These are phyloP conservation scores for Fusarium fracticaudum DNA, from an alignment of 2,329 filamentous ascomycete species.

Conservation along the genomic window DNA sequence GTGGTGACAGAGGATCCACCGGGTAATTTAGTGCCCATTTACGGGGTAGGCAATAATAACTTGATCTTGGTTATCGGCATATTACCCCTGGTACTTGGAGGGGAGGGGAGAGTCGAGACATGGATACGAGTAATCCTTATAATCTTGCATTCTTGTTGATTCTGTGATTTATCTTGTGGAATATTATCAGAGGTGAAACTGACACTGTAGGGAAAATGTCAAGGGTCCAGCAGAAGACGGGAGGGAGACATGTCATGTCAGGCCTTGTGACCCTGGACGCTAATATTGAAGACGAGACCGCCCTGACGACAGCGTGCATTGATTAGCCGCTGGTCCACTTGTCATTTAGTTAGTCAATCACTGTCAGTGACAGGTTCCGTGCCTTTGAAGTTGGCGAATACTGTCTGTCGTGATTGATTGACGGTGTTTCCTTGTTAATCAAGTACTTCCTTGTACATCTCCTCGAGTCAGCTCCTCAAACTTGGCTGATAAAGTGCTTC, in stretches of 20 bases:
- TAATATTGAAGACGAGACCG: slow-evolving; percentile 14
- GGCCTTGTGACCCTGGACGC: slow-evolving; percentile 27
- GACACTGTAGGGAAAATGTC: slow-evolving; percentile 3
- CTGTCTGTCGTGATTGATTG: neutral
- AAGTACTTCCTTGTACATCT: neutral
- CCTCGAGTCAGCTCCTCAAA: neutral
- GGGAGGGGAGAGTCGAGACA: neutral
- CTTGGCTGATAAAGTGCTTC: neutral
- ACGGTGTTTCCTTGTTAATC: neutral
- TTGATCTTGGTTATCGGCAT: slow-evolving; percentile 9
- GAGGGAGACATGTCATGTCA: neutral
- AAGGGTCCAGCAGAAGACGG: slow-evolving; percentile 6
- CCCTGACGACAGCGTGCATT: slow-evolving; percentile 33
- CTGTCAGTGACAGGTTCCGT: neutral
- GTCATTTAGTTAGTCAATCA: slow-evolving; percentile 16
- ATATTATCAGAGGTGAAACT: slow-evolving; percentile 10
- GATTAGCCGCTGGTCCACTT: slow-evolving; percentile 20
- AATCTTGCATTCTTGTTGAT: neutral
- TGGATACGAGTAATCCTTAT: neutral
- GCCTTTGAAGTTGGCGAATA: neutral
- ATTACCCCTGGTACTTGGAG: slow-evolving; percentile 11
- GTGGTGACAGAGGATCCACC: slow-evolving; percentile 17
- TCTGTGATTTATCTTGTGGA: neutral
- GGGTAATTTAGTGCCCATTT: neutral
- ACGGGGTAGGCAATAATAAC: neutral